These are phyloP conservation scores for Russula earlei DNA, from an alignment of 768 basidiomycete species.

Conservation along the genomic window DNA sequence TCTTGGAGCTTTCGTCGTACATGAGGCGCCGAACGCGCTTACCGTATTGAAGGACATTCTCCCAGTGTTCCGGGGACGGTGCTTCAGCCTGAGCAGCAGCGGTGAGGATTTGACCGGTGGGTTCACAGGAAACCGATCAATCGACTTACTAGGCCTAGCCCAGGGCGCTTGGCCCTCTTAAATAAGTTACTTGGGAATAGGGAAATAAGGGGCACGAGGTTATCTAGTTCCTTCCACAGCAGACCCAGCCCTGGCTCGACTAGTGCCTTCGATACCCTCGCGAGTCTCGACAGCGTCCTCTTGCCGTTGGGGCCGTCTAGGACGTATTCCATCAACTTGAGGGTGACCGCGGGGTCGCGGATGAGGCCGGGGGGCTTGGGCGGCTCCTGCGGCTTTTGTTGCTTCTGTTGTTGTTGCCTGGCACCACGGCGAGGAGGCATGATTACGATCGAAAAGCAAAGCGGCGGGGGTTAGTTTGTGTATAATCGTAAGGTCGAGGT, in stretches of 20 bases:
- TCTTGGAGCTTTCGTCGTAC: conserved; percentile 60
- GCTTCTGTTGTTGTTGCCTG: conserved; percentile 9
- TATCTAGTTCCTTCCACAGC: conserved; percentile 73
- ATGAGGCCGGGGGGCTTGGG: conserved; percentile 48
- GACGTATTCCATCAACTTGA: conserved; percentile 41
- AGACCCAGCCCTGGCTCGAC: conserved; percentile 61
- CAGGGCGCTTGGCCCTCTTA: conserved; percentile 63
- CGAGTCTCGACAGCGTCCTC: conserved; percentile 58
- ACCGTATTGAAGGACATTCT: conserved; percentile 52
- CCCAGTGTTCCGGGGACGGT: conserved; percentile 66
- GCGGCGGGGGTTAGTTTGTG: not conserved
- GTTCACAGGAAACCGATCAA: not conserved
- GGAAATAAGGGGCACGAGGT: conserved; percentile 59
- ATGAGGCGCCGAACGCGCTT: conserved; percentile 57
- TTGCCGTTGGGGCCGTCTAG: conserved; percentile 53
- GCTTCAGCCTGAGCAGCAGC: conserved; percentile 37
- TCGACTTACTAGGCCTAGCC: conserved; percentile 59
- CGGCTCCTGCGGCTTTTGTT: conserved; percentile 30
- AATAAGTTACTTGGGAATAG: conserved; percentile 60
- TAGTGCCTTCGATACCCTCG: conserved; percentile 67
- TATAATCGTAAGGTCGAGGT: not conserved
- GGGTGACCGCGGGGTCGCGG: conserved; percentile 51
- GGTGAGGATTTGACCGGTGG: conserved; percentile 9
- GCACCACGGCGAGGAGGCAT: conserved; percentile 14
- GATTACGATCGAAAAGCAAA: not conserved